phyloP scores from a whole-genome alignment of 768 basidiomycete species.

The Tubosaeta sp. region DNA sequence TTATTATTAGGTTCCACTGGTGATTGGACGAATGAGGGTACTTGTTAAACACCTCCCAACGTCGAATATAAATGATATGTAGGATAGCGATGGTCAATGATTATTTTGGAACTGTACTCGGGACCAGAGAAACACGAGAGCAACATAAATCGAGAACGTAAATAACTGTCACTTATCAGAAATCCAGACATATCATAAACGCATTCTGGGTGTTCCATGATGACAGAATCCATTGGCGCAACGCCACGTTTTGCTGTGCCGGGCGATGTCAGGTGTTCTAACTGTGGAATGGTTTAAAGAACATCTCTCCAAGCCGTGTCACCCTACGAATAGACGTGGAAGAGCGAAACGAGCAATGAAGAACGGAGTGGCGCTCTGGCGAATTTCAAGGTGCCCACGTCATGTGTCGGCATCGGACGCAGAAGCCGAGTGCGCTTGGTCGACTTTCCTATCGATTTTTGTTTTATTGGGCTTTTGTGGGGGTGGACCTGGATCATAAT shows the following conservation, averaged over 20 bases:
- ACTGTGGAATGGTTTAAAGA: neutral
- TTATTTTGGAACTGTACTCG: neutral
- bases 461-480: slow-evolving; percentile 31
- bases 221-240: neutral
- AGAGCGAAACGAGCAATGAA: neutral
- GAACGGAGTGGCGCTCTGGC: neutral
- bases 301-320: neutral
- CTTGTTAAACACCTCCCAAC: slow-evolving; percentile 32
- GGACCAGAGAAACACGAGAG: neutral
- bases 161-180: neutral
- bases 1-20: slow-evolving; percentile 39
- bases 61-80: neutral
- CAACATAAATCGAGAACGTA: neutral
- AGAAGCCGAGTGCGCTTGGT: neutral
- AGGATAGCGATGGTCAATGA: neutral
- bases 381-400: neutral
- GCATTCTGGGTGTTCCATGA: neutral
- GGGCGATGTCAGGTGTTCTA: neutral
- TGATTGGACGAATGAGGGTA: slow-evolving; percentile 56
- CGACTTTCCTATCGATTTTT: neutral
- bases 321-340: neutral
- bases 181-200: neutral
- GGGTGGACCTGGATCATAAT: slow-evolving; percentile 69
- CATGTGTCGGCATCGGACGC: neutral
- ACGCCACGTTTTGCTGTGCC: neutral